phyloP scores from a whole-genome alignment of 257 asterid species.

The Orobanche coerulescens region DNA sequence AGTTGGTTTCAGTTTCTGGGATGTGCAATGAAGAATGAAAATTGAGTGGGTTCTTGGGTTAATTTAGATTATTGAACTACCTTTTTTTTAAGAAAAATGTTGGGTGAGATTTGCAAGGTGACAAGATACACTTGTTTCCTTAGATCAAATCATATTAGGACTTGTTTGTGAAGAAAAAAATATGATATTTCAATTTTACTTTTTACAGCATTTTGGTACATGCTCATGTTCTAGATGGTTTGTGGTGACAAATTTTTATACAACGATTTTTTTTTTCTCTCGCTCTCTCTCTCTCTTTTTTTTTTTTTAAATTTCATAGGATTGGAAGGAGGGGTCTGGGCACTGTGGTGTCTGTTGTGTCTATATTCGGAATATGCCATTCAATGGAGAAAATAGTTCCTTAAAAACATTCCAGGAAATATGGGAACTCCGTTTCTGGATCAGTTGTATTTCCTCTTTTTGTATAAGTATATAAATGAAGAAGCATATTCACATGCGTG shows the following conservation, averaged over 20 bases:
- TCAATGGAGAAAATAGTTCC: conserved; percentile 26
- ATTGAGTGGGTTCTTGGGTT: background rate
- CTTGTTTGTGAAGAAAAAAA: background rate
- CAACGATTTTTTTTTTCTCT: background rate
- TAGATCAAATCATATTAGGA: background rate
- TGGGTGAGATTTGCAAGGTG: background rate
- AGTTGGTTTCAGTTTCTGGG: background rate
- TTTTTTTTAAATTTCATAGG: too few species aligned
- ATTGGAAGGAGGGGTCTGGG: background rate
- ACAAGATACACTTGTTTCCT: background rate
- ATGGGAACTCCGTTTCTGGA: conserved; percentile 15
- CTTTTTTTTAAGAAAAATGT: too few species aligned
- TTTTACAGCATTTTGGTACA: background rate
- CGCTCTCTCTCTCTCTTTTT: too few species aligned
- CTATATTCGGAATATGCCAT: conserved; percentile 30
- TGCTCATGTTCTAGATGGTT: background rate
- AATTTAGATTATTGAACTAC: too few species aligned
- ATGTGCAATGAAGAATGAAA: background rate
- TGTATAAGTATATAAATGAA: background rate
- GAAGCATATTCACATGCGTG: conserved; percentile 17
- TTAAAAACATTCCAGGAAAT: conserved; percentile 13
- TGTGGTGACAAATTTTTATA: background rate
- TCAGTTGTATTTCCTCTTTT: background rate
- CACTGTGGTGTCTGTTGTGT: background rate
- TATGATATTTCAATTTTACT: background rate